Evolutionary conservation across 768 basidiomycete genomes (phyloP), one percentile per base, ranked within the genome.

Genomic region (Phlebiopsis gigantea): DNA sequence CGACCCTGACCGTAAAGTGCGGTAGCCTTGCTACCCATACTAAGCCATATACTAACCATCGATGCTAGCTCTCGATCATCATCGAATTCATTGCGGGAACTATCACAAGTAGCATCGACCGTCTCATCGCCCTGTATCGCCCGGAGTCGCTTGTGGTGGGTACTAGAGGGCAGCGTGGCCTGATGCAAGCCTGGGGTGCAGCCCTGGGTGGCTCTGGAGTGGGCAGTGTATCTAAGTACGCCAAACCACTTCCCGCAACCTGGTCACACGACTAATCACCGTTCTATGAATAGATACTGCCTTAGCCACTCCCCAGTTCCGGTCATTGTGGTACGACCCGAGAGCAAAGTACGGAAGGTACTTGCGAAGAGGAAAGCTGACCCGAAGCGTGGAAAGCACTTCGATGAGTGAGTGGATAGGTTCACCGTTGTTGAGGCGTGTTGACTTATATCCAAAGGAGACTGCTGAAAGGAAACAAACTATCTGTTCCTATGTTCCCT

Each of bases 111-210:
- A 91, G 90, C 9, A 85, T 98, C 53, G 92, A 98, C 66, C 87
- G 95, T 51, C 82, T 95, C 58, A 94, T 96, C 61, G 90, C 92
- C 0, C 80, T 97, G 6, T 94, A 96, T 65, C 87, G 90, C 31
- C 93, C 93, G 4, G 93, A 96, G 69, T 88, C 90, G 0, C 79
- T 99, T 53, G 87, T 99, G 14, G 96, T 98, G 26, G 96, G 97
- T 19, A 93, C 91, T 8, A 80, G 90, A 15, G 96, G 93, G 0
- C 77, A 81, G 58, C 74, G 79, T 45, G 75, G 78, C 25, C 73
- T 79, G 58, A 74, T 82, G 61, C 80, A 81, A 57, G 73, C 73
- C 29, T 79, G 74, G 76, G 83, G 75, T 50, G 79, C 69, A 28
- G 83, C 76, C 19, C 67, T 82, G 48, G 74, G 75, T 10, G 72